Percentiles rank a stretch among this genome's conserved stretches.
phyloP scores from a whole-genome alignment of 495 filamentous ascomycete genomes.

The Podospora fimiseda region DNA sequence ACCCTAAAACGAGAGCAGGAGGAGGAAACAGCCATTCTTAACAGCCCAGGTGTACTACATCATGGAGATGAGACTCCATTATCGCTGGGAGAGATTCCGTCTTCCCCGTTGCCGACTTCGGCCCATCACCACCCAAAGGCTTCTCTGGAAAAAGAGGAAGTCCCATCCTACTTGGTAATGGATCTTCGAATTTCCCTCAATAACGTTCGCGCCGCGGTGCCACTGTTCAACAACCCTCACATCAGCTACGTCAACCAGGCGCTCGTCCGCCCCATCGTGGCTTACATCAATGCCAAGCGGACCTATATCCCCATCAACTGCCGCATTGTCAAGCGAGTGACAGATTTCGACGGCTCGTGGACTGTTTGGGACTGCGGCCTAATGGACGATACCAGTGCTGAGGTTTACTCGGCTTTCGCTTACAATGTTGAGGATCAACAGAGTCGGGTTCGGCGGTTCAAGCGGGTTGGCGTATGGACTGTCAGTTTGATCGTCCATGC shows the following conservation, averaged over 20 bases:
- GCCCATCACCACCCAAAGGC: neutral
- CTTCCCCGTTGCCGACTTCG: conserved; percentile 3
- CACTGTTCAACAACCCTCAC: conserved; percentile 75
- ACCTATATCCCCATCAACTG: conserved; percentile 94
- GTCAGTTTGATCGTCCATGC: conserved; percentile 85
- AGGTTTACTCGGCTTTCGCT: conserved; percentile 90
- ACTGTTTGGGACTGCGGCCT: conserved; percentile 88
- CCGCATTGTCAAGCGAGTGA: conserved; percentile 77
- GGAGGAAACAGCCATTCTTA: conserved; percentile 16
- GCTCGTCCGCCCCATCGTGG: conserved; percentile 92
- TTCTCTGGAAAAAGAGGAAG: neutral
- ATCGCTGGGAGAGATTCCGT: neutral
- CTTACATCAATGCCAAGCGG: conserved; percentile 89
- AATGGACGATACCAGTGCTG: conserved; percentile 91
- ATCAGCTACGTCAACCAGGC: conserved; percentile 95
- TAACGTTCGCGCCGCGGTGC: conserved; percentile 83
- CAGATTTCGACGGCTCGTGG: conserved; percentile 95
- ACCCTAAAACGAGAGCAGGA: conserved; percentile 19
- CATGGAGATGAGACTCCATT: conserved; percentile 4
- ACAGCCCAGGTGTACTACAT: conserved; percentile 10
- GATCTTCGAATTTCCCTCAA: conserved; percentile 87
- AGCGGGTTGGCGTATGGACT: conserved; percentile 95
- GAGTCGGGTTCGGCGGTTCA: conserved; percentile 75
- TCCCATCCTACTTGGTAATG: conserved; percentile 72
- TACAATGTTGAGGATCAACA: conserved; percentile 80